Conservation (phyloP, 495 filamentous ascomycete species). For the Cladorrhinum samala region DNA sequence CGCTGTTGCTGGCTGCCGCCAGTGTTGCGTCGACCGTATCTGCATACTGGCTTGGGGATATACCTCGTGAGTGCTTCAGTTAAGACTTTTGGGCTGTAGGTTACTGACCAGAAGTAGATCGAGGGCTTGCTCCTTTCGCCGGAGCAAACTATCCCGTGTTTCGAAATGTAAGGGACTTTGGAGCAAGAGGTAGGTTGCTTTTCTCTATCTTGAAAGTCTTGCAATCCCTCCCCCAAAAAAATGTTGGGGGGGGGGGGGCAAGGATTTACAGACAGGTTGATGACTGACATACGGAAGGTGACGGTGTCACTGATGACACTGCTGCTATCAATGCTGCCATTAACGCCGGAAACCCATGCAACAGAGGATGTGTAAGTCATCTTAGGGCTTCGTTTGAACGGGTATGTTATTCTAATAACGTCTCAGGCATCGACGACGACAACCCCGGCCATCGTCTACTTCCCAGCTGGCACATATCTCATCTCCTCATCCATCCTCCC, state of each 20-base stretch:
- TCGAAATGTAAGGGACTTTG: conserved; percentile 56
- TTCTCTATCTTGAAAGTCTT: too few relatives aligned
- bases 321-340: conserved; percentile 80
- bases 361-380: conserved; percentile 54
- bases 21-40: conserved; percentile 31
- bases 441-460: conserved; percentile 72
- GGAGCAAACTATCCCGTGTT: conserved; percentile 46
- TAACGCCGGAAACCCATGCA: conserved; percentile 68
- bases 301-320: conserved; percentile 68
- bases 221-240: too few relatives aligned
- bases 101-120: conserved; percentile 26
- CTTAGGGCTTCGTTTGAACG: background rate
- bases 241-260: too few relatives aligned
- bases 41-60: conserved; percentile 41
- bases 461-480: conserved; percentile 70
- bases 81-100: background rate
- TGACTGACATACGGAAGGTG: conserved; percentile 23
- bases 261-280: background rate
- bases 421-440: conserved; percentile 56
- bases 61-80: conserved; percentile 26
- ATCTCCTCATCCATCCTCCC: conserved; percentile 59
- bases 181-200: conserved; percentile 46
- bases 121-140: conserved; percentile 42
- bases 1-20: conserved; percentile 34
- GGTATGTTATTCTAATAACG: background rate